These are phyloP conservation scores for Prunus fruticosa DNA, from an alignment of 306 rosid species.

Conservation along the genomic window DNA sequence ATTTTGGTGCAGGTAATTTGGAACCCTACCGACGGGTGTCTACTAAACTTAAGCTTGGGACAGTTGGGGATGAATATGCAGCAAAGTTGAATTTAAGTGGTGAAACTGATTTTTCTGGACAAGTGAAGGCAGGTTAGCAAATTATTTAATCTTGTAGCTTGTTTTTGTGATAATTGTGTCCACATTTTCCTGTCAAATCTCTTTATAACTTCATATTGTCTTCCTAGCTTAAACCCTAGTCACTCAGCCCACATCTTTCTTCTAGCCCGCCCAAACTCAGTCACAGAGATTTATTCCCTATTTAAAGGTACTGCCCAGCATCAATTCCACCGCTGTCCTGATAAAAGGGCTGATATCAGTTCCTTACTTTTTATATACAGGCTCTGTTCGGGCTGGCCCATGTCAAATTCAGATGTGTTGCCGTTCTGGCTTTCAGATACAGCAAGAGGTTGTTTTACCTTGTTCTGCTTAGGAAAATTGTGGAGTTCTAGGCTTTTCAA, in stretches of 20 bases:
- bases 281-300: background rate
- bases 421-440: background rate
- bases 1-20: conserved; percentile 55
- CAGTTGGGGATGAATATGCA: conserved; percentile 45
- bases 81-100: conserved; percentile 34
- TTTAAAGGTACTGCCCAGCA: background rate
- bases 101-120: conserved; percentile 59
- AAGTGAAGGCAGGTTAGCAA: conserved; percentile 61
- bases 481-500: background rate
- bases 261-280: background rate
- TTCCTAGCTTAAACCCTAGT: background rate
- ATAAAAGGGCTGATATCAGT: background rate
- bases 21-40: conserved; percentile 68
- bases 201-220: background rate
- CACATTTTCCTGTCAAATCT: background rate
- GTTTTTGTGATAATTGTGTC: background rate
- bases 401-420: background rate
- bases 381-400: background rate
- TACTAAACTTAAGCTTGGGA: conserved; percentile 84
- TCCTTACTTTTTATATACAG: background rate
- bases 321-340: background rate
- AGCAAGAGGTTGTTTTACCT: background rate
- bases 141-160: background rate
- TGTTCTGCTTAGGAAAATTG: background rate
- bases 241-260: background rate